These are phyloP conservation scores for Sapria himalayana DNA, from an alignment of 345 rosid species.

Conservation along the genomic window DNA sequence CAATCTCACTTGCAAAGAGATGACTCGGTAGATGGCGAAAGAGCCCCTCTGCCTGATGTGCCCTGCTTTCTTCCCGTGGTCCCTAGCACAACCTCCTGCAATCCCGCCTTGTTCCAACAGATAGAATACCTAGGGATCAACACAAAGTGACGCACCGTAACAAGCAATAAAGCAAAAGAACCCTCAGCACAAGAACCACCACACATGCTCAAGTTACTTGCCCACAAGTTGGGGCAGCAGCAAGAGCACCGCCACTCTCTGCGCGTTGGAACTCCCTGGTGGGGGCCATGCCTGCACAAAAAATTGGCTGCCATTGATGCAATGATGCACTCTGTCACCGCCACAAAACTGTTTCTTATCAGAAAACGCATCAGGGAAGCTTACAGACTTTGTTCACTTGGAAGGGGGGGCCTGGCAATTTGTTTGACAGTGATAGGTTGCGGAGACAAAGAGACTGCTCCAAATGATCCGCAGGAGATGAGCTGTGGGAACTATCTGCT, in stretches of 20 bases:
- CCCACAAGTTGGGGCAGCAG: conserved; percentile 85
- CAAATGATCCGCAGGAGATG: conserved; percentile 27
- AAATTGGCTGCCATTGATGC: conserved; percentile 37
- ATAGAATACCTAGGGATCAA: conserved; percentile 45
- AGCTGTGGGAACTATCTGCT: conserved; percentile 16
- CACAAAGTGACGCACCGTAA: conserved; percentile 1
- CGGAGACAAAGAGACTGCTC: conserved; percentile 34
- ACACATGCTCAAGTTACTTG: conserved; percentile 9
- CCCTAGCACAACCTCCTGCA: conserved; percentile 84
- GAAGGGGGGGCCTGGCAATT: conserved; percentile 29
- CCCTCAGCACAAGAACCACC: neutral
- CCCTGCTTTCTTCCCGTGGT: conserved; percentile 95
- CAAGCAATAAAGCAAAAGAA: conserved; percentile 7
- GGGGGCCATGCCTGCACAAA: conserved; percentile 47
- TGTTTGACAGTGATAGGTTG: conserved; percentile 20
- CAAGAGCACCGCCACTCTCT: conserved; percentile 50
- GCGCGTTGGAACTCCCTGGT: conserved; percentile 70
- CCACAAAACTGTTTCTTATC: no score
- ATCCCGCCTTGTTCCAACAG: conserved; percentile 72
- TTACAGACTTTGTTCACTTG: conserved; percentile 39
- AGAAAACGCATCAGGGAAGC: neutral
- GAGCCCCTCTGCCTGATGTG: conserved; percentile 66
- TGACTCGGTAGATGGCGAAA: conserved; percentile 57
- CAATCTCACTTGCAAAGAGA: conserved; percentile 67
- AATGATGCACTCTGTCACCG: conserved; percentile 6